Conservation (phyloP, 306 rosid species). For the Medicago lupulina region DNA sequence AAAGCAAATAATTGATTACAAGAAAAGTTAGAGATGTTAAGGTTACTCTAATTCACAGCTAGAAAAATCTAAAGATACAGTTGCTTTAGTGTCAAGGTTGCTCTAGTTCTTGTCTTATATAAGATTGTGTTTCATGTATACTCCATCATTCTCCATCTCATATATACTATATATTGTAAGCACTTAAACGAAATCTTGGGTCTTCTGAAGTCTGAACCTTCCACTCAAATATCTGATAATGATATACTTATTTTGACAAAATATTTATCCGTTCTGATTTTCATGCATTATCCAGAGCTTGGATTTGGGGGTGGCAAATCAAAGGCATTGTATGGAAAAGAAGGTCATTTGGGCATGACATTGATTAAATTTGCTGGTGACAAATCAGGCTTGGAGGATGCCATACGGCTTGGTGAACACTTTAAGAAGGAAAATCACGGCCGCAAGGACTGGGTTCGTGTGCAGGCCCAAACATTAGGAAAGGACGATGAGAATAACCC, state of each 20-base stretch:
- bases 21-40: not conserved
- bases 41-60: not conserved
- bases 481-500: slow-evolving; percentile 87
- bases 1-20: not conserved
- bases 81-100: not conserved
- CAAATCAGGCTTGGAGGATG: slow-evolving; percentile 83
- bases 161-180: not conserved
- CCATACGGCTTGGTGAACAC: slow-evolving; percentile 75
- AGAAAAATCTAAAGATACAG: slow-evolving; percentile 7
- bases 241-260: slow-evolving; percentile 40
- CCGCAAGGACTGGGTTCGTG: slow-evolving; percentile 73
- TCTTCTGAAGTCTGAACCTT: slow-evolving; percentile 29
- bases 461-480: slow-evolving; percentile 65
- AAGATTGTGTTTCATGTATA: not conserved
- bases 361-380: slow-evolving; percentile 82
- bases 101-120: not conserved
- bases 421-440: slow-evolving; percentile 83
- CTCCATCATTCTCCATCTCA: not conserved
- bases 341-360: slow-evolving; percentile 92
- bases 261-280: slow-evolving; percentile 44
- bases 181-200: not conserved
- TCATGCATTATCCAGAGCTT: slow-evolving; percentile 73
- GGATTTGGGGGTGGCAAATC: slow-evolving; percentile 93
- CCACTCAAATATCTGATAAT: slow-evolving; percentile 35
- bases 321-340: slow-evolving; percentile 92